Conservation (phyloP, 2,329 filamentous ascomycete genomes). For the Parasarocladium wereldwijsianum region DNA sequence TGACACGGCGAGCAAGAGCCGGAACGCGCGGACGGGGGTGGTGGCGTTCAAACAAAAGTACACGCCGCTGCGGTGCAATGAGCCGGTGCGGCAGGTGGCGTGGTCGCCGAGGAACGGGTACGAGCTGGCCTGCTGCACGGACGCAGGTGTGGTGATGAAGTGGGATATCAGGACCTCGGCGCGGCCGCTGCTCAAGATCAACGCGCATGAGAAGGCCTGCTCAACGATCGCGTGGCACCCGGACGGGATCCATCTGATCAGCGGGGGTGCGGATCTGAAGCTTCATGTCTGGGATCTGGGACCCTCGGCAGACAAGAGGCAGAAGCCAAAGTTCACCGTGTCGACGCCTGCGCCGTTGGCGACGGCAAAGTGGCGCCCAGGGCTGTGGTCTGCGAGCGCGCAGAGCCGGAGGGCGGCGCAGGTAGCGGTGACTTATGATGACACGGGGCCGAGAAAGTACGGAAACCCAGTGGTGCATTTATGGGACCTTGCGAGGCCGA, state of each 20-base stretch:
- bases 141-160: constrained; percentile 45
- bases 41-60: constrained; percentile 32
- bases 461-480: constrained; percentile 47
- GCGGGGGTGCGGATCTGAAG: constrained; percentile 45
- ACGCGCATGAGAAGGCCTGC: constrained; percentile 46
- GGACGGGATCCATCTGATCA: constrained; percentile 51
- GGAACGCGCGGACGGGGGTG: constrained; percentile 31
- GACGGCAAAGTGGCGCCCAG: constrained; percentile 47
- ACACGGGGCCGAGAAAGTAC: constrained; percentile 34
- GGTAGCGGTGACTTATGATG: constrained; percentile 47
- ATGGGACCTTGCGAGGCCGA: constrained; percentile 54
- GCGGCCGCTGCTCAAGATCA: constrained; percentile 41
- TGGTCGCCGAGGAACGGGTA: constrained; percentile 50
- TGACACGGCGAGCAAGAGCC: constrained; percentile 33
- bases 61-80: constrained; percentile 23
- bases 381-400: constrained; percentile 49
- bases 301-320: constrained; percentile 42
- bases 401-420: constrained; percentile 46
- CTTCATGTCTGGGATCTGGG: constrained; percentile 54
- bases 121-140: constrained; percentile 49
- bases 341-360: constrained; percentile 45
- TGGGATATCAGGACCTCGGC: constrained; percentile 45
- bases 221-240: constrained; percentile 52
- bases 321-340: constrained; percentile 49
- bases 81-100: constrained; percentile 42